Base-by-base conservation (phyloP, 2,329 filamentous ascomycete genomes). In the Aspergillus sp. region DNA sequence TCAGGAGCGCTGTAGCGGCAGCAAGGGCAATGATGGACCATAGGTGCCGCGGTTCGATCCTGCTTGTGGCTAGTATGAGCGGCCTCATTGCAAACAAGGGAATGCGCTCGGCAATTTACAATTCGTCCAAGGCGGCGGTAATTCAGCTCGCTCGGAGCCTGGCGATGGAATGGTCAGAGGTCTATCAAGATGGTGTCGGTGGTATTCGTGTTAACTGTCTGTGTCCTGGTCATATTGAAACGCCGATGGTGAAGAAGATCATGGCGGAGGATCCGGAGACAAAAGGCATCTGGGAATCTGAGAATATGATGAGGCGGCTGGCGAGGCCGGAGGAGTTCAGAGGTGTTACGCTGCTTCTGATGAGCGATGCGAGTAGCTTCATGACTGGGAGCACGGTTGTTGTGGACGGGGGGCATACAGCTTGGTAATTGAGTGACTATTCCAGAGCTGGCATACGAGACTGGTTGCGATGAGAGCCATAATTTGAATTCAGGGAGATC, bases 181-280 rank as follows among this genome's bases (percentile, higher is more conserved):
- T 17, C 18, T 7, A 17, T 7, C 18, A 48, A 17, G 32, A 42
- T 22, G 80, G 73, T 48, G 74, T 71, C 20, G 72, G 74, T 66
- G 73, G 78, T 1, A 83, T 85, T 45, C 74, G 80, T 4, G 82
- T 84, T 11, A 84, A 85, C 62, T 78, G 76, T 22, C 64, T 84
- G 17, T 81, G 77, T 57, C 81, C 81, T 0, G 81, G 81, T 0
- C 81, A 84, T 57, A 82, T 84, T 44, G 73, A 83, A 36, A 84
- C 81, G 1, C 85, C 88, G 22, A 96, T 96, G 92, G 89, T 93
- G 2, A 84, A 90, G 70, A 83, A 84, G 57, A 82, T 96, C 32
- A 95, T 96, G 68, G 82, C 86, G 62, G 81, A 89, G 61, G 89
- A 85, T 64, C 91, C 91, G 0, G 89, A 92, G 67, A 66, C 75